Evolutionary conservation across 257 asterid genomes (phyloP).

Genomic region (Solanum rostratum): DNA sequence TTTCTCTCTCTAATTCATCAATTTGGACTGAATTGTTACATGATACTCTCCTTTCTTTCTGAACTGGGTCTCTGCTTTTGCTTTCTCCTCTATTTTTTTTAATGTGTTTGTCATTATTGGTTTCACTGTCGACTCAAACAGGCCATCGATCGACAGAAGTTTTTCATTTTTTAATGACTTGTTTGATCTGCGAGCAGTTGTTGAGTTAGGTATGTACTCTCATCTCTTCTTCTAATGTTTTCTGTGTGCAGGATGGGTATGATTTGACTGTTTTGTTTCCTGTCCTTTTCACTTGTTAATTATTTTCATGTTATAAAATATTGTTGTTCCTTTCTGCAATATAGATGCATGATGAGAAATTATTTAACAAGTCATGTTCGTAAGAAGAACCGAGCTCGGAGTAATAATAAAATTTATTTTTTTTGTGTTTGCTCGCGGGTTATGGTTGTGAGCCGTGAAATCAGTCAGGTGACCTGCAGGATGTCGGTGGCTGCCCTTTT

Average conservation of each 20-base stretch:
- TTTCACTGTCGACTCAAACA: not conserved
- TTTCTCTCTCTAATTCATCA: not conserved
- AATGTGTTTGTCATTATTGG: not conserved
- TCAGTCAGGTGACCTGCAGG: not conserved
- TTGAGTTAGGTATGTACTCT: slow-evolving; percentile 1
- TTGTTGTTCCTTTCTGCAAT: not conserved
- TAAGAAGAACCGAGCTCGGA: too few species aligned
- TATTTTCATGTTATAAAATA: not conserved
- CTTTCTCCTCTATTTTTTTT: not conserved
- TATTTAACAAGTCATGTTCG: not conserved
- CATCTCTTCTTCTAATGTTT: not conserved
- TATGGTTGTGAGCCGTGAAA: not conserved
- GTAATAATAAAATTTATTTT: too few species aligned
- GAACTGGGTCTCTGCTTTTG: not conserved
- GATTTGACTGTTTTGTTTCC: not conserved
- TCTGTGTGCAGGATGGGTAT: not conserved
- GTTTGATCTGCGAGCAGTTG: not conserved
- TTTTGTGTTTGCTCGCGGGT: not conserved
- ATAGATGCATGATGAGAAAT: not conserved
- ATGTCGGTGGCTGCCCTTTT: not conserved
- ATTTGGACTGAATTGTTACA: not conserved
- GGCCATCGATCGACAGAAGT: not conserved
- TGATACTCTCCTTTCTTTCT: not conserved
- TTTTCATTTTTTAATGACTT: not conserved
- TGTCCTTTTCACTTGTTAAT: not conserved